Evolutionary conservation across 495 filamentous ascomycete genomes (phyloP), one percentile per base, ranked within the genome.

Genomic region (Parmelia sp.): DNA sequence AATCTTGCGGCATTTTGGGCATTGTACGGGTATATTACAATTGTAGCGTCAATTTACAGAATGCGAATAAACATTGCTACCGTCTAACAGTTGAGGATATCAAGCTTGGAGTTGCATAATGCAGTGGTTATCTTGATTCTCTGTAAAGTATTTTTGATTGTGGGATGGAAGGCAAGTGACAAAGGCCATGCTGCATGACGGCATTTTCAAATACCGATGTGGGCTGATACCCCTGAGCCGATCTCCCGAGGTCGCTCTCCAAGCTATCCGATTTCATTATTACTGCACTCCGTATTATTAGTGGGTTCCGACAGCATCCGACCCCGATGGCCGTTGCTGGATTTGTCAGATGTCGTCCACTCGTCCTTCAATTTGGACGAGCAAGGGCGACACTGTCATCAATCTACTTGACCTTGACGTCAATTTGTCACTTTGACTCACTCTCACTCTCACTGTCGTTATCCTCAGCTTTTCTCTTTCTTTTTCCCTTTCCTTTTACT

Each of bases 401-500:
- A n/a, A n/a, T n/a, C n/a, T n/a, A n/a, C 47, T 25, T 31, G n/a
- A 33, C 8, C n/a, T 44, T 17, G 39, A 8, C 17, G 10, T 8
- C 17, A 40, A 10, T 15, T 12, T 12, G 3, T 15, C 9, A 14
- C 6, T 6, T 45, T 61, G 39, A 37, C 23, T 2, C 19, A 62
- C 27, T 47, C 19, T 3, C 21, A 45, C 35, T 23, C 23, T n/a
- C 39, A 63, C 61, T 63, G 61, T 63, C 61, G 39, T 63, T 63
- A 63, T 57, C 53, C 37, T 42, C n/a, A n/a, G n/a, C n/a, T n/a
- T n/a, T n/a, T n/a, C n/a, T n/a, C n/a, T n/a, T n/a, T n/a, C 3
- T 23, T 33, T 42, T 4, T 11, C 31, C 35, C 27, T 37, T 6
- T 45, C 11, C 8, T 35, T 47, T 29, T 27, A 19, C 23, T 29